phyloP scores from a whole-genome alignment of 176 grass and related monocot species.

The Pharus latifolius region DNA sequence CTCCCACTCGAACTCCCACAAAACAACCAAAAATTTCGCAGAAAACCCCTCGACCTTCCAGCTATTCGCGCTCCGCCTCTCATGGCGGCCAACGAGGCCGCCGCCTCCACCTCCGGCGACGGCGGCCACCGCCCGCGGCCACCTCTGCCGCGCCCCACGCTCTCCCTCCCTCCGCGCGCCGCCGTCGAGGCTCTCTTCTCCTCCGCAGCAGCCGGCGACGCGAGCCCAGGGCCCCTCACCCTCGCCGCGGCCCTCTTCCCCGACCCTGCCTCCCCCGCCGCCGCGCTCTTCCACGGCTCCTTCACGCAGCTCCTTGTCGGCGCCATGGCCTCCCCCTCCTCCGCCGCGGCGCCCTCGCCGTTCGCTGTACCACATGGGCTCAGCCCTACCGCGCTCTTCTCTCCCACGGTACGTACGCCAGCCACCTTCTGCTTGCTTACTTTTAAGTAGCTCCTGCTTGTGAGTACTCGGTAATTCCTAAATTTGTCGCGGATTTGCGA shows the following conservation, averaged over 20 bases:
- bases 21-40: background rate
- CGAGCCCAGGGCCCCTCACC: conserved; percentile 47
- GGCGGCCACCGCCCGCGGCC: background rate
- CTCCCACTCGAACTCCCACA: background rate
- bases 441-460: too few species aligned
- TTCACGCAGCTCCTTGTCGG: conserved; percentile 59
- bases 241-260: conserved; percentile 35
- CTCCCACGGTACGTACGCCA: conserved; percentile 22
- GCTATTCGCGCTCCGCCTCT: background rate
- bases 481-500: background rate
- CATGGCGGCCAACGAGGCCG: conserved; percentile 29
- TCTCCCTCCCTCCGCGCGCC: conserved; percentile 30
- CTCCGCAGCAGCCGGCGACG: background rate
- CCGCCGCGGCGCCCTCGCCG: conserved; percentile 18
- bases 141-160: conserved; percentile 11
- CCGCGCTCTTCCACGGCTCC: conserved; percentile 55
- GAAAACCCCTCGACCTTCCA: background rate
- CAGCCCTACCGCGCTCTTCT: conserved; percentile 34
- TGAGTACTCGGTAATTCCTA: background rate
- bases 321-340: conserved; percentile 33
- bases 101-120: background rate
- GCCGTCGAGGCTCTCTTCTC: conserved; percentile 29
- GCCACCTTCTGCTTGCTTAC: background rate
- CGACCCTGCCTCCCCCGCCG: conserved; percentile 28
- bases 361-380: conserved; percentile 33